Evolutionary conservation across 768 basidiomycete species (phyloP), one percentile per base, ranked within the genome.

Genomic region (Lactarius tabidus): DNA sequence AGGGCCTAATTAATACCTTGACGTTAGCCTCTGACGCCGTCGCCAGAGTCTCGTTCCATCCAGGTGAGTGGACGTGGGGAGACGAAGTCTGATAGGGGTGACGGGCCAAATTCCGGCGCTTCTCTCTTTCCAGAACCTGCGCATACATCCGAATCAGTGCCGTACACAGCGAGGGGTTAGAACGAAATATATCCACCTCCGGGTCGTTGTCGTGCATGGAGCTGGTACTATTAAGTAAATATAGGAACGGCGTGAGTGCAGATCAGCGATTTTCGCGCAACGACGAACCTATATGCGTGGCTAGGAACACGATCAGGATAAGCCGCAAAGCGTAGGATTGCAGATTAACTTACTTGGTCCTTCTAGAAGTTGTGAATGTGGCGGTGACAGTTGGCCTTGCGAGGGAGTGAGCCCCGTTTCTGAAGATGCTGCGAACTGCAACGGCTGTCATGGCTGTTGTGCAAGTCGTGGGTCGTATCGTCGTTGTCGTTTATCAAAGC

Each of bases 31-130:
- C 88, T 2, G 89, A 89, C 14, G 79, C 66, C 62, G 79, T 81
- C 0, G 88, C 88, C 15, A 90, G 80, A 29, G 74, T 72, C 69
- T 90, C 88, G 66, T 89, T 89, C 88, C 88, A 90, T 1, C 87
- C 88, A 3, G 87, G 88, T 0, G 87, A 86, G 66, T 82, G 72
- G 14, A 79, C 68, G n/a, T 75, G 68, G 12, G 83, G 80, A 1
- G 84, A 79, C 2, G 82, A 80, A 1, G 79, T 82, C 65, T 76
- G 75, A 70, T 82, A 76, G 35, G 84, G 80, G 4, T 72, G 71
- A 7, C 76, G 75, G 26, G 77, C 70, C 45, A 84, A 73, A 69
- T 83, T 83, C n/a, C 81, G 78, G 15, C 68, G 72, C 66, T 88
- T 88, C 71, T 86, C 84, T 20, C 70, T 70, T 62, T 84, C 84